These are phyloP conservation scores for Rhododendron simsii DNA, from an alignment of 148 eudicot genomes.

Conservation along the genomic window DNA sequence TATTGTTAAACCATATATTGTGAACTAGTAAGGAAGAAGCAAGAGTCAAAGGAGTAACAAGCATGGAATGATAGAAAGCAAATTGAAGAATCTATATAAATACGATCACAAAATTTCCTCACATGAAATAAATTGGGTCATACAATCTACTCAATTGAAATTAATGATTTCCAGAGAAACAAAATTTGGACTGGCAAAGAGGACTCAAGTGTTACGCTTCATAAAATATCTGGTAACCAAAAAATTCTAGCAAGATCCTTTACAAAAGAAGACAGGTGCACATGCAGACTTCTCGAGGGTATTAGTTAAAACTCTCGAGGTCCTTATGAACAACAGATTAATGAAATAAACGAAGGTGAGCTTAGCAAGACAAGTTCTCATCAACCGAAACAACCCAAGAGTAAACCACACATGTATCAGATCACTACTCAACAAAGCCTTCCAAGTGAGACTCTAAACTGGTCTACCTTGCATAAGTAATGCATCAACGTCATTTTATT, in stretches of 20 bases:
- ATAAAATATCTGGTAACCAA: neutral
- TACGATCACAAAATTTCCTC: neutral
- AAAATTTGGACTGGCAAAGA: neutral
- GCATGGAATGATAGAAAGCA: neutral
- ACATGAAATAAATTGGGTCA: neutral
- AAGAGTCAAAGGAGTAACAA: neutral
- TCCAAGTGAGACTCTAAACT: neutral
- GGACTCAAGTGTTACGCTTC: neutral
- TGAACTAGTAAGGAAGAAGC: neutral
- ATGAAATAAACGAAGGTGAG: neutral
- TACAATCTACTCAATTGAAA: neutral
- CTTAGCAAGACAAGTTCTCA: neutral
- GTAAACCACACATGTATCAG: neutral
- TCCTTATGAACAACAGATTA: neutral
- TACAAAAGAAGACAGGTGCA: neutral
- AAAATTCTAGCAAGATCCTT: neutral
- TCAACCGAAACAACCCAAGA: neutral
- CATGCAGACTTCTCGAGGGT: neutral
- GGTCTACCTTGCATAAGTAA: conserved; percentile 85
- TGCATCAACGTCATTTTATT: conserved; percentile 98
- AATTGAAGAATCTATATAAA: too few relatives aligned
- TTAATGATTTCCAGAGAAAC: neutral
- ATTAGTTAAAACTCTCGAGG: neutral
- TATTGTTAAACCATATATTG: too few relatives aligned
- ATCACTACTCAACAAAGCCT: neutral